Base-by-base conservation (phyloP, 306 rosid genomes). In the Coriaria nepalensis region DNA sequence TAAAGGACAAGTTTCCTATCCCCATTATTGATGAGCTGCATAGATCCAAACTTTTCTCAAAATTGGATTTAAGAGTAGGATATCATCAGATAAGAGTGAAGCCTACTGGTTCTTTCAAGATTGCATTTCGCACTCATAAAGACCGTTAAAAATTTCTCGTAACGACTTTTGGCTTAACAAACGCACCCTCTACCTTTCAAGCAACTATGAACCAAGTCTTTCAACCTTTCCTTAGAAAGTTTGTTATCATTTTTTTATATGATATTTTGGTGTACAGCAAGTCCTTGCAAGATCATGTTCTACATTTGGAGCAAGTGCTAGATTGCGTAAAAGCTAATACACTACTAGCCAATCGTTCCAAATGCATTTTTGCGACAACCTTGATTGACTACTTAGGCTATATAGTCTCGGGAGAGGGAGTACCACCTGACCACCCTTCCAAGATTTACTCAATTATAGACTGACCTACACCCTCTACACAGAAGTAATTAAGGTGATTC, bases 151-250 rank as follows among this genome's bases (percentile, higher is more conserved):
- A 50, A 33, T 50, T 50, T 9, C 9, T 50, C 6, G 55, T 36
- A 3, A 50, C 37, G 43, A n/a, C 34, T 2, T 50, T 50, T 13
- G 43, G 55, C 4, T 11, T 40, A 29, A 35, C 41, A 0, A 33
- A 41, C 6, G 37, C 39, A 0, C 40, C 59, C 0, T 7, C 42
- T 6, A 54, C 59, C 0, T 54, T 51, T 13, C 55, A 51, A n/a
- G 8, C 7, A 2, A 13, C 37, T 0, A 51, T 51, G 41, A 35
- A 52, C 11, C 5, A 7, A 1, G 9, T 13, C 0, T 37, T 37
- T 2, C 5, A 4, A 0, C 6, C 6, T 2, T 7, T 6, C 9
- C 12, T 0, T 0, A n/a, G 10, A 0, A 0, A 39, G 0, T 13
- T 12, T 2, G 11, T 52, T 0, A 20, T 37, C 4, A 6, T 37